Evolutionary conservation across 139 green algal species (phyloP), one percentile per base, ranked within the genome.

Genomic region (Diplosphaera chodatii): DNA sequence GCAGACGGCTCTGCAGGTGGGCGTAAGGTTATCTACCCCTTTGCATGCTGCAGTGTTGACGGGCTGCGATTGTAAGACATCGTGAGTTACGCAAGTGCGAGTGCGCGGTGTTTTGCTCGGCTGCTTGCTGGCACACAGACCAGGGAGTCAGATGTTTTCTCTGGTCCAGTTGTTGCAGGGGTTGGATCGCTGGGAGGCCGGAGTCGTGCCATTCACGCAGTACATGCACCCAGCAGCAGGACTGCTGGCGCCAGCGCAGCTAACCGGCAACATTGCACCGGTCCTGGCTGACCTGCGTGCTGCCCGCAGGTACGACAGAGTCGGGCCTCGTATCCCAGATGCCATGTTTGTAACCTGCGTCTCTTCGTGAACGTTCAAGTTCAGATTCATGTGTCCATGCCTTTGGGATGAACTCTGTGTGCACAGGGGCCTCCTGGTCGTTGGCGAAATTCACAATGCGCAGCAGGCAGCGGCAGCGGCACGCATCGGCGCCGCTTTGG

Each of bases 401-500:
- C 4, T 5, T 18, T 3, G 48, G 16, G 16, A 27, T n/a, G n/a
- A n/a, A n/a, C 10, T 25, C 48, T 25, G 4, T 23, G 0, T 29
- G 56, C 64, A 74, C n/a, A n/a, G 89, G 3, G 91, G 90, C 2
- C 75, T 98, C 66, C 32, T 98, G 3, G 83, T 98, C 21, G 79
- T 94, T 13, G 92, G 87, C 4, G 89, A 94, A 78, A 66, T 92
- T 41, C 25, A 30, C 1, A 66, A 63, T 1, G 66, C 84, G 0
- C 68, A 69, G 33, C 91, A 96, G 31, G 80, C 79, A 0, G 72
- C 82, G 18, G 90, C 88, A 2, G 87, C 84, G 0, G 48, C 74
- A 3, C 62, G 85, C 67, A 72, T 93, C 41, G 74, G 67, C 6
- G 34, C 48, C 41, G 21, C 55, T 21, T 82, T 98, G 34, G 86